Base-by-base conservation (phyloP, 2,329 filamentous ascomycete genomes). In the Beauveria sp. region DNA sequence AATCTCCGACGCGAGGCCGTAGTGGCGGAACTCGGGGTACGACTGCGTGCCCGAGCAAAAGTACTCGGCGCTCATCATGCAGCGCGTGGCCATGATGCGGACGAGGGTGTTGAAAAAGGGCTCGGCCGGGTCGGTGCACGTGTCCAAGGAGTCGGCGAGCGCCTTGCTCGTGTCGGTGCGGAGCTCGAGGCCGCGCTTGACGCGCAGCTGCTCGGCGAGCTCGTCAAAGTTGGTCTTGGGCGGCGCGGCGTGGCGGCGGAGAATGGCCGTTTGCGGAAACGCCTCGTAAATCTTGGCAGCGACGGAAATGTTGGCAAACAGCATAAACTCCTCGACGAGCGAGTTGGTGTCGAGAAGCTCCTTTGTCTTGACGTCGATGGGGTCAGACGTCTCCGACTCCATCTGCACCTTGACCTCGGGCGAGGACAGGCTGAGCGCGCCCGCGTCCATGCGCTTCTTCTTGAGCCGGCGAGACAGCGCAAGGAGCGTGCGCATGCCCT, bases 31-130 rank as follows among this genome's bases (percentile, higher is more conserved):
- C 72, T 98, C 95, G 0, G 91, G 89, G 73, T 95, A 93, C 0
- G 93, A 86, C 73, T 97, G 92, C 7, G 92, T 93, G 63, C 95
- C 95, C 0, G 93, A 90, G 77, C 90, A 95, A 77, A 99, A 99
- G 77, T 99, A 99, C 76, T 99, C 95, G 64, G 95, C 95, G 59
- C 91, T 95, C 81, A 96, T 96, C 95, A 99, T 99, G 83, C 95
- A 99, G 24, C 95, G 88, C 9, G 95, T 99, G 10, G 95, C 95
- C 79, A 99, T 90, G 76, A 99, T 96, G 72, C 95, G 91, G 67
- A 99, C 88, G 26, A 99, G 86, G 2, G 93, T 99, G 81, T 99
- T 99, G 84, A 99, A 98, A 79, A 97, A 99, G 30, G 93, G 91
- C 69, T 98, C 90, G 10, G 79, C 72, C 0, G 86, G 76, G 70